phyloP scores from a whole-genome alignment of 164 flowering plant genomes.

The Platanus orientalis region DNA sequence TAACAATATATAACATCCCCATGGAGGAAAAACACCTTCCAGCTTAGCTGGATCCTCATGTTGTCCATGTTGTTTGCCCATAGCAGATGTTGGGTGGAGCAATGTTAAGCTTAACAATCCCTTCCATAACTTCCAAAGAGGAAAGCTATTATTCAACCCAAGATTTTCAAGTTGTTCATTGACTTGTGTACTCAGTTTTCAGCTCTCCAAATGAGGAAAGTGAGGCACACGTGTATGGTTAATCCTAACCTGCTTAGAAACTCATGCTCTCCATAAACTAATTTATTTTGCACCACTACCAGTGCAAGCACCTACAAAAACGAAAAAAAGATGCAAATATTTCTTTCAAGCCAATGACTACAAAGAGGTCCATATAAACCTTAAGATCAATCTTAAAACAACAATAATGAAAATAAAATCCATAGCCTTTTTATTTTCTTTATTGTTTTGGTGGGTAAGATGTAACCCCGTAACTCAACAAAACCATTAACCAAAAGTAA shows the following conservation, averaged over 20 bases:
- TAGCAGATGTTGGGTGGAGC: conserved; percentile 19
- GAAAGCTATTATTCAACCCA: conserved; percentile 38
- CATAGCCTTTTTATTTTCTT: neutral
- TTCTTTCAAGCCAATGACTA: too few species aligned
- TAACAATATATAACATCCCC: conserved; percentile 52
- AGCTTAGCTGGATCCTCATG: conserved; percentile 25
- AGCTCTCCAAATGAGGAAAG: conserved; percentile 88
- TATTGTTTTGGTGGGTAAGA: neutral
- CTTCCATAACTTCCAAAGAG: conserved; percentile 83
- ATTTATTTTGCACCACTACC: too few species aligned
- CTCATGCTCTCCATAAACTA: conserved; percentile 21
- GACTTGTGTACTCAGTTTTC: conserved; percentile 37
- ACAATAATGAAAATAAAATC: neutral
- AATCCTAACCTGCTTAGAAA: conserved; percentile 17
- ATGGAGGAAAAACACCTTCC: conserved; percentile 81
- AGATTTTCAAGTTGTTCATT: conserved; percentile 49
- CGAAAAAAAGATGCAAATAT: too few species aligned
- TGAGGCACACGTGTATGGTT: conserved; percentile 39
- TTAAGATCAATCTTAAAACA: neutral
- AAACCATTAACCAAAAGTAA: too few species aligned
- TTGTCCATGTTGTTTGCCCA: conserved; percentile 25
- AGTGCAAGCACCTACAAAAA: too few species aligned
- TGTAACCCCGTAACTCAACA: too few species aligned
- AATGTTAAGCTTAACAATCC: conserved; percentile 40
- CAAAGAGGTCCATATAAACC: too few species aligned